These are phyloP conservation scores for Paratinospora sagittata DNA, from an alignment of 164 flowering plant genomes.

Conservation along the genomic window DNA sequence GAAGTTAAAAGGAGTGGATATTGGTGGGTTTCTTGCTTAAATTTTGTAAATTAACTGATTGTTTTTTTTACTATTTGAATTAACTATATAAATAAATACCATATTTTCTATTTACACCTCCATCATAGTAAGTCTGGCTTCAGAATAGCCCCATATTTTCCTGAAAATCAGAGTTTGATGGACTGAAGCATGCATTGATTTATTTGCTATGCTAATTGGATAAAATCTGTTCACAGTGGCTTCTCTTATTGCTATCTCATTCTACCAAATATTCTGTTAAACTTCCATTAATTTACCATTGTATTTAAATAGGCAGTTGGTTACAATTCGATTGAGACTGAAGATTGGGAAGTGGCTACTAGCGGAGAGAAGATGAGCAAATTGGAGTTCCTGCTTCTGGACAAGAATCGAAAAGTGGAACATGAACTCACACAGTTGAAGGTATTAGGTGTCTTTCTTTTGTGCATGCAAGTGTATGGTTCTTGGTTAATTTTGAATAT, in stretches of 20 bases:
- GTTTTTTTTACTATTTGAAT: no score
- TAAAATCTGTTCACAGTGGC: not conserved
- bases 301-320: constrained; percentile 75
- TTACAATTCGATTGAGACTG: constrained; percentile 96
- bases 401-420: constrained; percentile 96
- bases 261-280: not conserved
- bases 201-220: not conserved
- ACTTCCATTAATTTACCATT: constrained; percentile 7
- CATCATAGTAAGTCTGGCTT: no score
- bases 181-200: not conserved
- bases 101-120: no score
- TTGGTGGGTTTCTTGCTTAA: no score
- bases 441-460: constrained; percentile 34
- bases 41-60: no score
- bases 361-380: constrained; percentile 98
- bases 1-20: no score
- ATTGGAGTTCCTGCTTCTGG: constrained; percentile 90
- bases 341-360: constrained; percentile 98
- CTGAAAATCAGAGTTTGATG: no score
- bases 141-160: no score
- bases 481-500: not conserved
- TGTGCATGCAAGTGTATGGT: not conserved
- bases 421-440: constrained; percentile 92
- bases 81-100: no score
- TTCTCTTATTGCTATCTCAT: not conserved